These are phyloP conservation scores for Juglanconis juglandina DNA, from an alignment of 2,329 filamentous ascomycete genomes.

Conservation along the genomic window DNA sequence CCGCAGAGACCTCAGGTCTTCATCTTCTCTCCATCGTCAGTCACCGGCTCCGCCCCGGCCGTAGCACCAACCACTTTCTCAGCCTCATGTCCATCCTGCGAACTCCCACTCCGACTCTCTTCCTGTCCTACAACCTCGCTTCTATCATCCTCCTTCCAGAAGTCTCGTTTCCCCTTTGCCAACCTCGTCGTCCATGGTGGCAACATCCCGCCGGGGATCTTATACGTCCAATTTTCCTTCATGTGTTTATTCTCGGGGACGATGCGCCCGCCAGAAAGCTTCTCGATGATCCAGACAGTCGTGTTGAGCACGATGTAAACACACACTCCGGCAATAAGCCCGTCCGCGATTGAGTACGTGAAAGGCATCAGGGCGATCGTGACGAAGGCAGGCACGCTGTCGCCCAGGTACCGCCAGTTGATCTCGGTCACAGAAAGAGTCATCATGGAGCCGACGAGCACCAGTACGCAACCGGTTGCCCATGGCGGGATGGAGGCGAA, in stretches of 20 bases:
- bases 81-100: background rate
- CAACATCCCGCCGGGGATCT: constrained; percentile 69
- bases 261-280: constrained; percentile 64
- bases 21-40: background rate
- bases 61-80: constrained; percentile 10
- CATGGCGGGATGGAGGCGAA: constrained; percentile 75
- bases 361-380: constrained; percentile 86
- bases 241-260: constrained; percentile 71
- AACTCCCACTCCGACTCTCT: constrained; percentile 8
- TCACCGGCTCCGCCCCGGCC: constrained; percentile 1
- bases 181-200: constrained; percentile 68
- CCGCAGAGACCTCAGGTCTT: background rate
- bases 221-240: constrained; percentile 79
- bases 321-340: constrained; percentile 75
- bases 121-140: constrained; percentile 3
- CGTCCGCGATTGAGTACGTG: constrained; percentile 84
- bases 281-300: constrained; percentile 65
- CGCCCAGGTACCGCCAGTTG: constrained; percentile 84
- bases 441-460: constrained; percentile 89
- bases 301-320: constrained; percentile 75
- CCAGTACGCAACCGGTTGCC: constrained; percentile 72
- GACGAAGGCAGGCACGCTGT: constrained; percentile 79
- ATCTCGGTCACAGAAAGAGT: constrained; percentile 73
- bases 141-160: constrained; percentile 55
- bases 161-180: constrained; percentile 65